These are phyloP conservation scores for Monosporascus sp. DNA, from an alignment of 2,329 filamentous ascomycete species.

Conservation along the genomic window DNA sequence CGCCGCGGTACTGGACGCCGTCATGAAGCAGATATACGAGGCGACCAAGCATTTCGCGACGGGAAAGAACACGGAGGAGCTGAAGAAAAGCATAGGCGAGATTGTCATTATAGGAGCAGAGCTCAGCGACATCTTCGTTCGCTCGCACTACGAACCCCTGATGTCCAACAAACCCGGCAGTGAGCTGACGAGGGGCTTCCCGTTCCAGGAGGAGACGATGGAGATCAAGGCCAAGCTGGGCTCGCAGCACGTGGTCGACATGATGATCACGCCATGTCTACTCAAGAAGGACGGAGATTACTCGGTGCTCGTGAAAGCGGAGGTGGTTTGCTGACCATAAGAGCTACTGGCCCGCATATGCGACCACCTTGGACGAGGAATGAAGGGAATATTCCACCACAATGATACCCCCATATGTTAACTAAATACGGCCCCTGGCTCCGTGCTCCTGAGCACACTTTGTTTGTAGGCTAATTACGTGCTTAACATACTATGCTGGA, in stretches of 20 bases:
- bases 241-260: constrained; percentile 14
- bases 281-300: constrained; percentile 19
- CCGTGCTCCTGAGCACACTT: too few relatives aligned
- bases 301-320: constrained; percentile 21
- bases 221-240: constrained; percentile 14
- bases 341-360: not conserved
- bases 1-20: constrained; percentile 7
- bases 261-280: constrained; percentile 24
- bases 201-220: constrained; percentile 14
- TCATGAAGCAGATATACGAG: constrained; percentile 12
- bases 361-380: not conserved
- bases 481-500: not conserved
- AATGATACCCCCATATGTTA: too few relatives aligned
- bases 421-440: too few relatives aligned
- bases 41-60: constrained; percentile 13
- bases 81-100: constrained; percentile 9
- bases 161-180: constrained; percentile 22
- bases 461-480: too few relatives aligned
- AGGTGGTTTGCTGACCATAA: constrained; percentile 18
- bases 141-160: constrained; percentile 13
- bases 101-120: constrained; percentile 17
- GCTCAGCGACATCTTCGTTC: constrained; percentile 14
- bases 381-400: not conserved
- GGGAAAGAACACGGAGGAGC: constrained; percentile 2
- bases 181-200: constrained; percentile 17